phyloP scores from a whole-genome alignment of 768 basidiomycete species.

The Candolleomyces eurysporus region DNA sequence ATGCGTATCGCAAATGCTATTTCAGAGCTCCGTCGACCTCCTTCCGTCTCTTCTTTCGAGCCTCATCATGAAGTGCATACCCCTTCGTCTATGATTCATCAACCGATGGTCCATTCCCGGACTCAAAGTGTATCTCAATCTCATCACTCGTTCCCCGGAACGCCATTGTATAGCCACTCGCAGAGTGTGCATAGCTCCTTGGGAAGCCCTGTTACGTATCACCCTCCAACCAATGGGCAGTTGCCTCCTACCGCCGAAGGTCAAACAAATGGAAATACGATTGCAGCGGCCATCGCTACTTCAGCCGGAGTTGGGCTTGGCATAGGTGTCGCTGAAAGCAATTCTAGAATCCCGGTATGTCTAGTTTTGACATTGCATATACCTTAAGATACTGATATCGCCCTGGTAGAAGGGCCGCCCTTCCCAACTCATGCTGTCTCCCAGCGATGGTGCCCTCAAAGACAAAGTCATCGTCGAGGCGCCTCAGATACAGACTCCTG shows the following conservation, averaged over 20 bases:
- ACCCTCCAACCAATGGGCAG: slow-evolving; percentile 5
- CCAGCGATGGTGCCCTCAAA: slow-evolving; percentile 59
- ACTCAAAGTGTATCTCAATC: slow-evolving; percentile 43
- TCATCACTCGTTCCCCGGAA: slow-evolving; percentile 43
- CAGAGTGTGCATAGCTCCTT: slow-evolving; percentile 41
- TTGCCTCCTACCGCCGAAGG: not conserved
- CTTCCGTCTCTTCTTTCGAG: slow-evolving; percentile 57
- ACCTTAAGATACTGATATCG: not conserved
- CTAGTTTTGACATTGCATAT: not conserved
- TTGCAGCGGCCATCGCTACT: slow-evolving; percentile 14
- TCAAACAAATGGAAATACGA: not conserved
- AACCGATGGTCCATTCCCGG: slow-evolving; percentile 36
- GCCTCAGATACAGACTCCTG: slow-evolving; percentile 28
- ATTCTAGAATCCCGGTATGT: slow-evolving; percentile 13
- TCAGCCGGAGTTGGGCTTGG: slow-evolving; percentile 20
- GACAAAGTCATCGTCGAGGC: slow-evolving; percentile 36
- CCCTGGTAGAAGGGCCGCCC: slow-evolving; percentile 42
- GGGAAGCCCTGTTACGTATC: slow-evolving; percentile 34
- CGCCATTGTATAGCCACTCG: slow-evolving; percentile 24
- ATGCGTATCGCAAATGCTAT: slow-evolving; percentile 93
- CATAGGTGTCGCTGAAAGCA: slow-evolving; percentile 12
- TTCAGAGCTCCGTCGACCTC: slow-evolving; percentile 75
- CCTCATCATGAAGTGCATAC: slow-evolving; percentile 23
- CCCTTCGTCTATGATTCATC: slow-evolving; percentile 26
- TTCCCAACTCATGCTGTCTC: slow-evolving; percentile 51